Evolutionary conservation across 352 stramenopile species (phyloP), one percentile per base, ranked within the genome.

Genomic region (Pythium rhizo-oryzae): DNA sequence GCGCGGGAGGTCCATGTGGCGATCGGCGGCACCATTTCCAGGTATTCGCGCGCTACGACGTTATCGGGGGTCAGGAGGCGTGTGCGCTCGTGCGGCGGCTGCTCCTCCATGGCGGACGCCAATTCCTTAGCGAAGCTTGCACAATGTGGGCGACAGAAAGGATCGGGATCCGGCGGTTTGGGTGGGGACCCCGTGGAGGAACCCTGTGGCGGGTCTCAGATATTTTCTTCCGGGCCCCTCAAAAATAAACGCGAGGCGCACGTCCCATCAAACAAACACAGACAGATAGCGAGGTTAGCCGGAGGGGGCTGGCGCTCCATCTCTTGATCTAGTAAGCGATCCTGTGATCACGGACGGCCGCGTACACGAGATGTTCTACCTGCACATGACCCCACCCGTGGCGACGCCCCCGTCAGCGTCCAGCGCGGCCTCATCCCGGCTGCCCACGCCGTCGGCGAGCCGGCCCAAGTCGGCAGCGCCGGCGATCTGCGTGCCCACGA

Each of bases 381-480:
- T 67, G 4, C 59, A 68, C 30, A 55, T 72, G 55, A 8, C 53
- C 8, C 58, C 65, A 4, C 65, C 65, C 1, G 9, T 28, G 23
- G 30, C 54, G 21, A 47, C 61, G 37, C 52, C 61, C 1, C 25
- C 60, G 7, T 15, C 50, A 28, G n/a, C 46, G 21, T 33, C 28
- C 28, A 15, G 21, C 30, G 33, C 9, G 12, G 21, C 47, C 19
- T 18, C 1, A 9, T 41, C 35, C 1, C 35, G 35, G 1, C 9
- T 57, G 41, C 46, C 19, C 21, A 71, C 47, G 24, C 28, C 67
- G 3, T 33, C 28, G 28, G 6, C 28, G 4, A 50, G 50, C 18
- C 67, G 67, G n/a, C 67, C 61, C 16, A 65, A 53, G 28, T 74
- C 67, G 2, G 67, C 67, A 1, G 60, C 47, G 9, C 61, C 67